Evolutionary conservation across 495 filamentous ascomycete genomes (phyloP).

Genomic region (Aspergillus asperescens): DNA sequence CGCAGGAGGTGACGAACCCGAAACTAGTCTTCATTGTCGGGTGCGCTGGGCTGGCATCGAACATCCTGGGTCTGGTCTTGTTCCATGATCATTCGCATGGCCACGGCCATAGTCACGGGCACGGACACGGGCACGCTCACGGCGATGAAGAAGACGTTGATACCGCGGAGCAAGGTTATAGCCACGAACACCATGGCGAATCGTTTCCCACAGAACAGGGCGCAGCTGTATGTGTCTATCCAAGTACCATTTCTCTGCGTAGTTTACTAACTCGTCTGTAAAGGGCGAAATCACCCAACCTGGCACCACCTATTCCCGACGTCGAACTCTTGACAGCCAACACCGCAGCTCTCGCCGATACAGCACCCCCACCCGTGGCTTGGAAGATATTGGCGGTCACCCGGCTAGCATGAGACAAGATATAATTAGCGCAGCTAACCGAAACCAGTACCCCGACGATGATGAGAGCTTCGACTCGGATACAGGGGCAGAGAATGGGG

Average conservation of each 20-base stretch:
- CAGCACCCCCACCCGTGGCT: constrained; percentile 48
- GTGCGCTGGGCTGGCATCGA: constrained; percentile 77
- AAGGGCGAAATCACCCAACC: constrained; percentile 25
- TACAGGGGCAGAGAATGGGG: constrained; percentile 46
- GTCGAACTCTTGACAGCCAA: constrained; percentile 33
- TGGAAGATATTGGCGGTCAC: constrained; percentile 75
- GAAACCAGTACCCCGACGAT: constrained; percentile 45
- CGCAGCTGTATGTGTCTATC: constrained; percentile 42
- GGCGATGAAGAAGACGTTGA: constrained; percentile 28
- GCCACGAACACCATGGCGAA: constrained; percentile 31
- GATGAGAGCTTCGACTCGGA: constrained; percentile 50
- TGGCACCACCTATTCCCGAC: constrained; percentile 27
- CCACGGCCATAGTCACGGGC: constrained; percentile 56
- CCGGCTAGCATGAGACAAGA: constrained; percentile 88
- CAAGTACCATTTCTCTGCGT: constrained; percentile 14
- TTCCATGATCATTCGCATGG: constrained; percentile 91
- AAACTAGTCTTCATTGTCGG: constrained; percentile 84
- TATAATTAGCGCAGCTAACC: constrained; percentile 71
- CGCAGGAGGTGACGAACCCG: constrained; percentile 76
- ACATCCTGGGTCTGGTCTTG: constrained; percentile 80
- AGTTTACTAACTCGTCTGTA: neutral
- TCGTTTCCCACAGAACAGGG: constrained; percentile 35
- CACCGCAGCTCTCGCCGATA: constrained; percentile 49
- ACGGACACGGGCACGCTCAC: constrained; percentile 48
- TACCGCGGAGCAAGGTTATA: constrained; percentile 40